Conservation (phyloP, 139 green algal genomes). For the Nannochloris sp. region DNA sequence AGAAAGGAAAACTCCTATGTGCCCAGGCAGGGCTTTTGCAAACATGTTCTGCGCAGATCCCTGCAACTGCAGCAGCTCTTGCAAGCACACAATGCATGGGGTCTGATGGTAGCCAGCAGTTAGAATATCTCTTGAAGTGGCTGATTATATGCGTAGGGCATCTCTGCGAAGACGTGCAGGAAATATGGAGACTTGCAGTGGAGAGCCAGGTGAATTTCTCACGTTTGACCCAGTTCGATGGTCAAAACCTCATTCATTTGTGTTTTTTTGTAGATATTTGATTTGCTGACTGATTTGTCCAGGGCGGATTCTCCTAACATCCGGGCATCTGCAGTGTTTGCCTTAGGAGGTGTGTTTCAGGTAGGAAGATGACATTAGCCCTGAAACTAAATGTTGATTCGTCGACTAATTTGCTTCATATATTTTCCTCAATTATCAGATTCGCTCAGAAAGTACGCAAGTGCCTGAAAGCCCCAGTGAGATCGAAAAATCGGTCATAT, state of each 20-base stretch:
- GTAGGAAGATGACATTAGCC: too few relatives aligned
- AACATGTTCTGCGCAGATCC: conserved; percentile 16
- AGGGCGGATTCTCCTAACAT: conserved; percentile 50
- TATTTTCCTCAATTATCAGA: too few relatives aligned
- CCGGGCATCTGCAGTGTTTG: conserved; percentile 79
- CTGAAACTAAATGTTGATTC: too few relatives aligned
- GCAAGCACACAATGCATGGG: not conserved
- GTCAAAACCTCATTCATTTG: too few relatives aligned
- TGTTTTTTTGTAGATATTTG: too few relatives aligned
- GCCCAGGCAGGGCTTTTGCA: conserved; percentile 33
- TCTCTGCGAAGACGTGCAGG: conserved; percentile 55
- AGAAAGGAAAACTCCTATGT: conserved; percentile 39
- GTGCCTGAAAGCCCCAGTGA: conserved; percentile 4
- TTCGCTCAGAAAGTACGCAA: not conserved
- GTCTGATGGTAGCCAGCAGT: not conserved
- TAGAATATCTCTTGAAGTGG: conserved; percentile 79
- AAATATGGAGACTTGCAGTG: conserved; percentile 33
- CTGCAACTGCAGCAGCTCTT: conserved; percentile 7
- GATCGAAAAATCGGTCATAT: conserved; percentile 29
- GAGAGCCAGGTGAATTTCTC: conserved; percentile 15
- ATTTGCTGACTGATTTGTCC: too few relatives aligned
- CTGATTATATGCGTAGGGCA: conserved; percentile 84
- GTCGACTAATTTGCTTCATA: too few relatives aligned
- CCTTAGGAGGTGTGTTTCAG: conserved; percentile 26
- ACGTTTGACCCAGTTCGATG: not conserved